phyloP scores from a whole-genome alignment of 805 yeast genomes.

The Candida silvatica region DNA sequence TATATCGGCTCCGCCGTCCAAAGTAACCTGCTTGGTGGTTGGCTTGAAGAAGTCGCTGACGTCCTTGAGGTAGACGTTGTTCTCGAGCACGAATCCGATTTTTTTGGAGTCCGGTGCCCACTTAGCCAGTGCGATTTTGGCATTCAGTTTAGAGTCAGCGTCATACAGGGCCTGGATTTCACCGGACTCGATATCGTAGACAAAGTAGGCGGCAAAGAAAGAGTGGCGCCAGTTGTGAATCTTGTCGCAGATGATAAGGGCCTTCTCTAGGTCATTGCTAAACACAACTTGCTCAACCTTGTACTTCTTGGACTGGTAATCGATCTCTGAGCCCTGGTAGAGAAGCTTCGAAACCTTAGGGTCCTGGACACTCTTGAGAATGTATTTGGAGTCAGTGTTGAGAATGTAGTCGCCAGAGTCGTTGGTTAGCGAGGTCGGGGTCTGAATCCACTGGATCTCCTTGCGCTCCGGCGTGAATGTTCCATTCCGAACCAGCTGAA shows the following conservation, averaged over 20 bases:
- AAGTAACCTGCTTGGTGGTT: constrained; percentile 42
- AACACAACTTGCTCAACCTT: constrained; percentile 48
- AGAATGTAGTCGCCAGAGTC: constrained; percentile 66
- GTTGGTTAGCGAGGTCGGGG: constrained; percentile 36
- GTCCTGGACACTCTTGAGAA: constrained; percentile 45
- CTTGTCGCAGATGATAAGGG: constrained; percentile 53
- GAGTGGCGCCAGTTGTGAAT: constrained; percentile 73
- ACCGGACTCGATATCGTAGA: constrained; percentile 36
- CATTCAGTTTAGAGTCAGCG: constrained; percentile 15
- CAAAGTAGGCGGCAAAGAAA: constrained; percentile 51
- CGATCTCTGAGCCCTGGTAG: constrained; percentile 34
- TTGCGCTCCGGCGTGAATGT: constrained; percentile 45
- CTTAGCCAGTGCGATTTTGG: constrained; percentile 35
- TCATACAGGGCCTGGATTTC: constrained; percentile 16
- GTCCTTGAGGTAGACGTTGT: constrained; percentile 57
- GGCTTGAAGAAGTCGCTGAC: constrained; percentile 11
- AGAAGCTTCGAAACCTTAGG: constrained; percentile 34
- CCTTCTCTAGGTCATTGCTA: constrained; percentile 55
- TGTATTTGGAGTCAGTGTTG: constrained; percentile 36
- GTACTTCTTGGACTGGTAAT: constrained; percentile 29
- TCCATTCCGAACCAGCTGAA: constrained; percentile 43
- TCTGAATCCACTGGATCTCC: constrained; percentile 62
- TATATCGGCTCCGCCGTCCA: constrained; percentile 59
- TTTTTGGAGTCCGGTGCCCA: constrained; percentile 71
- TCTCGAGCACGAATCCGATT: constrained; percentile 59